Base-by-base conservation (phyloP, 495 filamentous ascomycete genomes). In the Neurospora discreta region DNA sequence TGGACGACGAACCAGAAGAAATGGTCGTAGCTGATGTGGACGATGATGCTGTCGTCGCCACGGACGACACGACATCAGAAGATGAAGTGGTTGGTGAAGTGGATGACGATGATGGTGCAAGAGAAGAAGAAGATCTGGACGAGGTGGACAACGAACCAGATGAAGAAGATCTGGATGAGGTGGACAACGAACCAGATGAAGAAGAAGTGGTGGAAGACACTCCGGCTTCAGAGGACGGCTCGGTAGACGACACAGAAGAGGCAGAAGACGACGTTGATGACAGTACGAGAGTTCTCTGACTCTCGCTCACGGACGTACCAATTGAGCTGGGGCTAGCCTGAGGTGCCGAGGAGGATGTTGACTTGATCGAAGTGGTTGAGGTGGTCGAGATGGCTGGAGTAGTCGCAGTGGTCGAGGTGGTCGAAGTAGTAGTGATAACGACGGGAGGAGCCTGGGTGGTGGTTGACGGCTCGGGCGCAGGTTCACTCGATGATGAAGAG, bases 361-460 rank as follows among this genome's bases (percentile, higher is more conserved):
- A 39, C 18, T 71, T 41, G 43, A 26, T 72, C 15, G 70, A 65
- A 33, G 69, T 71, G 38, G 42, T 69, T 1, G 70, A 71, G 43
- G 39, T 70, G 15, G 71, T n/a, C n/a, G n/a, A n/a, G n/a, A n/a
- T 13, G 30, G 71, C 23, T 10, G 70, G 40, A 33, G 60, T 71
- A 26, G 42, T 69, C 2, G 70, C 68, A 60, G 39, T 70, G 33
- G 38, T 72, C 15, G 70, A 65, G 23, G 69, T 71, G 38, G 42
- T 69, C 2, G 70, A 71, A 69, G 39, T 70, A 20, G 71, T 13
- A 20, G 71, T 33, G 30, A 71, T 23, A 16, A 58, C 44, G 26
- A 73, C 11, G 68, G 73, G 77, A 30, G 78, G 70, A 23, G 75
- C 71, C 8, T 71, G 70, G 16, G 68, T 26, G 40, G 58, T 69